Base-by-base conservation (phyloP, 805 yeast genomes). In the Saccharomycopsis microspora region DNA sequence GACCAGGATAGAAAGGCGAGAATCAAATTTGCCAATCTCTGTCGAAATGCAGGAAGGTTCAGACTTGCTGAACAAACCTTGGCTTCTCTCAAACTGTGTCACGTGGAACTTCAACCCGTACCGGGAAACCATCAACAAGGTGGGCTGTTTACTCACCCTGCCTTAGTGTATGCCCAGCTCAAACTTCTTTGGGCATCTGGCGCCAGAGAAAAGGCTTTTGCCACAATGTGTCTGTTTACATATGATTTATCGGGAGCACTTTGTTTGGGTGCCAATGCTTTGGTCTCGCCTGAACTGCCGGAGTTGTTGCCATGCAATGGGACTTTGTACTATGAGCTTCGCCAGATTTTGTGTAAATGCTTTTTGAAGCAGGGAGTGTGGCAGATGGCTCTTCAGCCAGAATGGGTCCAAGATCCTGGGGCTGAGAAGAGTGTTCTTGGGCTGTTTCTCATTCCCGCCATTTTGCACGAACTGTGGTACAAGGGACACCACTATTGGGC, bases 401-500 rank as follows among this genome's bases (percentile, higher is more conserved):
- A 77, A 53, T 90, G 97, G 97, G 75, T 85, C 51, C 72, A 78
- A 6, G 84, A 80, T 52, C 76, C 75, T 49, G 64, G 58, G n/a
- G 70, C 72, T 36, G 80, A 89, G 1, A 89, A 87, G 41, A 83
- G 89, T 1, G 87, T 93, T 54, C 67, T 93, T 50, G 96, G 97
- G 8, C 88, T 97, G 0, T 93, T 86, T 61, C 67, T 93, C 47
- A 70, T 93, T 54, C 97, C 98, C 0, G 90, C 98, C 0, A 96
- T 89, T 61, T 90, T 93, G 63, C 97, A 93, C 61, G 72, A 76
- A 35, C 75, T 76, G 29, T 93, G 98, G 96, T 93, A 93, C 59
- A 93, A 94, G 60, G 98, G 97, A 11, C 94, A 98, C 98, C 99
- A 93, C 62, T 90, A 88, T 60, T 93, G 99, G 99, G 98, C 98